phyloP scores from a whole-genome alignment of 192 early-diverging fungal genomes.

The Backusella liffmaniae region DNA sequence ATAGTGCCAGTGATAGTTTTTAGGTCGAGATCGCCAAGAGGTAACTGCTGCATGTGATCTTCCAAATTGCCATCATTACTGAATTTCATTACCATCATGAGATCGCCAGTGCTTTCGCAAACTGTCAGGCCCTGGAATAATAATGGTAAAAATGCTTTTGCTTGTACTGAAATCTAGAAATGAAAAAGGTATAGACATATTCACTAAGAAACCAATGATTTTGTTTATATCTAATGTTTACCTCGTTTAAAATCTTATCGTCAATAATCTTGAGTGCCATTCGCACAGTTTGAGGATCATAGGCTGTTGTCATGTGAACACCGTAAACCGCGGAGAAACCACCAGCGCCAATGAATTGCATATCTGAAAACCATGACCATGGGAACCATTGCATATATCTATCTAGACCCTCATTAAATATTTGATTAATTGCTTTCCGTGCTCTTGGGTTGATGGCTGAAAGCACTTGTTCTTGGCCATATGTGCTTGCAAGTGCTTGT shows the following conservation, averaged over 20 bases:
- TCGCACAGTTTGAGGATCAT: slow-evolving; percentile 13
- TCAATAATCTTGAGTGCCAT: slow-evolving; percentile 38
- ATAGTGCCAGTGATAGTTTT: slow-evolving; percentile 34
- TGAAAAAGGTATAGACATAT: not conserved
- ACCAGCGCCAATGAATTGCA: slow-evolving; percentile 36
- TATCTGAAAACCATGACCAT: slow-evolving; percentile 36
- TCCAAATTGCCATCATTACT: slow-evolving; percentile 35
- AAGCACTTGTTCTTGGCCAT: slow-evolving; percentile 26
- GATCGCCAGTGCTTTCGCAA: slow-evolving; percentile 33
- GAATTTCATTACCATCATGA: slow-evolving; percentile 45
- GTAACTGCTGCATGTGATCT: slow-evolving; percentile 31
- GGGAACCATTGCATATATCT: slow-evolving; percentile 40
- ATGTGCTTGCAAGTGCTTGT: slow-evolving; percentile 10
- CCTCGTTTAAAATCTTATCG: slow-evolving; percentile 37
- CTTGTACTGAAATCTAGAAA: slow-evolving; percentile 22
- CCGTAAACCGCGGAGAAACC: slow-evolving; percentile 39
- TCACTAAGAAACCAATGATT: not conserved
- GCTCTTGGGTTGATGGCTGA: slow-evolving; percentile 23
- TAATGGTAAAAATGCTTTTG: slow-evolving; percentile 30
- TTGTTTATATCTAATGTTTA: not conserved
- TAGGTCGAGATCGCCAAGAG: slow-evolving; percentile 28
- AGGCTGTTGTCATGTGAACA: slow-evolving; percentile 20
- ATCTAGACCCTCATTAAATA: slow-evolving; percentile 21
- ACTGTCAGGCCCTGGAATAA: slow-evolving; percentile 42
- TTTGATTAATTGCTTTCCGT: slow-evolving; percentile 26